Evolutionary conservation across 2,329 filamentous ascomycete species (phyloP).

Genomic region (Venturia asperata): DNA sequence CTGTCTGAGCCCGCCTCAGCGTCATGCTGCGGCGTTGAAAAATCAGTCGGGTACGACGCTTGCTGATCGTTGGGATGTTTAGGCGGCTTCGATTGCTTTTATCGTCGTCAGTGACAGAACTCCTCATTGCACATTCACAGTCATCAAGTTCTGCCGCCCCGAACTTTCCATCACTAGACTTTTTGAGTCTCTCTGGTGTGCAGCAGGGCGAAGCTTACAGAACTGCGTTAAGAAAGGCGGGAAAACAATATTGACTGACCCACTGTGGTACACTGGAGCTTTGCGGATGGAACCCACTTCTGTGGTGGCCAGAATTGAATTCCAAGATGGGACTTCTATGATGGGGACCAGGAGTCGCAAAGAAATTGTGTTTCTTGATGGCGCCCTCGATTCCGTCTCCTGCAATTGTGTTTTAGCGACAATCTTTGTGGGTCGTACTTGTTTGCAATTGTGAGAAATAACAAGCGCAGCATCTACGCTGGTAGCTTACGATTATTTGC

Average conservation of each 20-base stretch:
- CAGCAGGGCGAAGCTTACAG: too few species aligned
- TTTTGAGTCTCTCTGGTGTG: too few species aligned
- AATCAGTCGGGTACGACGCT: constrained; percentile 1
- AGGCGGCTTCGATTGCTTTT: not conserved
- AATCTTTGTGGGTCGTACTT: not conserved
- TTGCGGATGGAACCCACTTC: not conserved
- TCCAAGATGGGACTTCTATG: not conserved
- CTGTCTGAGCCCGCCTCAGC: constrained; percentile 9
- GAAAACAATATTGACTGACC: not conserved
- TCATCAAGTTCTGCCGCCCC: not conserved
- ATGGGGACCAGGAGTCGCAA: not conserved
- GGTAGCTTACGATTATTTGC: too few species aligned
- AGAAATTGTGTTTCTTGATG: not conserved
- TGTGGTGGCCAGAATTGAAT: not conserved
- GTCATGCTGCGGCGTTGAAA: not conserved
- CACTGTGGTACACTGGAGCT: not conserved
- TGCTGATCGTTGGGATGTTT: not conserved
- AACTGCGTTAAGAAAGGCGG: too few species aligned
- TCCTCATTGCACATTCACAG: not conserved
- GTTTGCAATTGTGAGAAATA: too few species aligned
- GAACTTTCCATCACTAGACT: not conserved
- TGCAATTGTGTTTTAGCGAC: not conserved
- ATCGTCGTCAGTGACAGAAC: not conserved
- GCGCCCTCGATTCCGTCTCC: not conserved
- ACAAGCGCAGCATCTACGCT: too few species aligned